phyloP scores from a whole-genome alignment of 805 yeast genomes.

The Nakazawaea pomicola region DNA sequence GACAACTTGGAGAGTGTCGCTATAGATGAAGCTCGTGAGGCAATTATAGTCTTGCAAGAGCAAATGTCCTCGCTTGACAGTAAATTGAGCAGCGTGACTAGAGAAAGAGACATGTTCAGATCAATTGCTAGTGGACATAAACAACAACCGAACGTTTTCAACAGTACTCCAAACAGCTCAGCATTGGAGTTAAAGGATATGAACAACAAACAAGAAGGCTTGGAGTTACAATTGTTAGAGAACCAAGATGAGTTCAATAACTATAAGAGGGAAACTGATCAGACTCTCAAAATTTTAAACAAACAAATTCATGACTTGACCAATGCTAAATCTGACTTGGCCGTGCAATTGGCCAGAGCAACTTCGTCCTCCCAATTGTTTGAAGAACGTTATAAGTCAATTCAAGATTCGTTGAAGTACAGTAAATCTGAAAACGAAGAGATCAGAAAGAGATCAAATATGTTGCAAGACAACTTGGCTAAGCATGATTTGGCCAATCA shows the following conservation, averaged over 20 bases:
- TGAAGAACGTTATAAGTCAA: slow-evolving; percentile 43
- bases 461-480: slow-evolving; percentile 36
- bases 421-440: slow-evolving; percentile 41
- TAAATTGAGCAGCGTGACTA: slow-evolving; percentile 47
- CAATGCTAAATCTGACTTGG: slow-evolving; percentile 39
- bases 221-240: slow-evolving; percentile 25
- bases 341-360: slow-evolving; percentile 47
- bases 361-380: slow-evolving; percentile 49
- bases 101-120: slow-evolving; percentile 69
- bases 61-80: slow-evolving; percentile 48
- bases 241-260: slow-evolving; percentile 35
- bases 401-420: slow-evolving; percentile 34
- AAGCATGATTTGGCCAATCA: slow-evolving; percentile 47
- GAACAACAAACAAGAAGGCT: slow-evolving; percentile 21
- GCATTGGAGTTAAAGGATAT: slow-evolving; percentile 14
- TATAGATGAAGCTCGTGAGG: slow-evolving; percentile 61
- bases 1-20: slow-evolving; percentile 41
- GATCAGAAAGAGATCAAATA: slow-evolving; percentile 31
- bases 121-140: slow-evolving; percentile 15
- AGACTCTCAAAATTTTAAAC: slow-evolving; percentile 44
- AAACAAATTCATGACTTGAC: slow-evolving; percentile 35
- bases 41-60: slow-evolving; percentile 57
- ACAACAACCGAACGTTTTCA: slow-evolving; percentile 13
- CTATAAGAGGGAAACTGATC: slow-evolving; percentile 33
- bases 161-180: slow-evolving; percentile 10